These are phyloP conservation scores for Aspergillus bridgeri DNA, from an alignment of 495 filamentous ascomycete species.

Conservation along the genomic window DNA sequence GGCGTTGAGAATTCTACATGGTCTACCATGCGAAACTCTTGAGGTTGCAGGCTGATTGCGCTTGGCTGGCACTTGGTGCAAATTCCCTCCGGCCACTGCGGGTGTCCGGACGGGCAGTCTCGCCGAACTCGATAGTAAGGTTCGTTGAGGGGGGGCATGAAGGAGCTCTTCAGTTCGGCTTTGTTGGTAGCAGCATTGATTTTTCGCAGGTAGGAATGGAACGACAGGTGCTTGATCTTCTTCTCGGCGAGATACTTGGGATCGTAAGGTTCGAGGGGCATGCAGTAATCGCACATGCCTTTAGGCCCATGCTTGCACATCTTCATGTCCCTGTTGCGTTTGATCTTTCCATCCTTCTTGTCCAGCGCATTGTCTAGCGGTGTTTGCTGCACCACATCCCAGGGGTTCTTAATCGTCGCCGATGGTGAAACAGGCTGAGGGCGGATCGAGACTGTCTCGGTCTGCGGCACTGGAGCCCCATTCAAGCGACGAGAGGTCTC, in stretches of 20 bases:
- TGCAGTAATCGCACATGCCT: constrained; percentile 99
- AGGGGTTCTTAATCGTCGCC: constrained; percentile 75
- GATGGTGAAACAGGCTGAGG: constrained; percentile 55
- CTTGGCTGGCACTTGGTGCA: constrained; percentile 98
- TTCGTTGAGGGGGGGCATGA: constrained; percentile 92
- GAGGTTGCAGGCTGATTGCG: constrained; percentile 91
- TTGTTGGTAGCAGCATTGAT: constrained; percentile 96
- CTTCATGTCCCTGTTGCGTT: constrained; percentile 66
- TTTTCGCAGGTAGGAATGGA: constrained; percentile 91
- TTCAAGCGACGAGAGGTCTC: constrained; percentile 58
- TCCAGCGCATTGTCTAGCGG: constrained; percentile 82
- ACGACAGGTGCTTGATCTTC: constrained; percentile 98
- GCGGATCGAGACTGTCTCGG: constrained; percentile 62
- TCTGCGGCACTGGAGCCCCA: constrained; percentile 68
- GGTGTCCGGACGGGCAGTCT: constrained; percentile 90
- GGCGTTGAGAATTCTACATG: constrained; percentile 93
- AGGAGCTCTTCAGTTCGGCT: constrained; percentile 83
- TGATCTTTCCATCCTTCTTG: constrained; percentile 89
- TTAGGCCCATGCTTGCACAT: constrained; percentile 96
- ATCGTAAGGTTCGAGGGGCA: constrained; percentile 95
- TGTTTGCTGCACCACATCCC: constrained; percentile 88
- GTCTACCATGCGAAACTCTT: constrained; percentile 96
- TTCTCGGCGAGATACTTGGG: constrained; percentile 81
- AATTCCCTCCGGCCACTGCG: constrained; percentile 94
- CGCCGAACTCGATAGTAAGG: constrained; percentile 86